phyloP scores from a whole-genome alignment of 169 alveolate species.

The Babesia bovis region DNA sequence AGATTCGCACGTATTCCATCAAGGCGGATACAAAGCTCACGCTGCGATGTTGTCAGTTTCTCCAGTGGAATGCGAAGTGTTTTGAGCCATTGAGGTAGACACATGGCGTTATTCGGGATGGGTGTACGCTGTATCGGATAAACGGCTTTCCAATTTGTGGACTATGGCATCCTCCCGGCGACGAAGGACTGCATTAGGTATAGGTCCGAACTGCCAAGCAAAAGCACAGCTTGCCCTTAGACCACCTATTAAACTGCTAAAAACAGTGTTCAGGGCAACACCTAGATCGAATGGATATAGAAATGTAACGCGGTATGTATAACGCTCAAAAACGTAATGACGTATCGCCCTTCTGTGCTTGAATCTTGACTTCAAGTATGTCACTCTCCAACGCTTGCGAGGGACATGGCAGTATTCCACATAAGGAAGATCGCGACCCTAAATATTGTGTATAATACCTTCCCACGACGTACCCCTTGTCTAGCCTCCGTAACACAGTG shows the following conservation, averaged over 20 bases:
- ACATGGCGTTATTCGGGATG: conserved; percentile 13
- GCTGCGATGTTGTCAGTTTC: conserved; percentile 31
- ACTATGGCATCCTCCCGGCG: conserved; percentile 17
- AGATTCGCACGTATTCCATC: neutral
- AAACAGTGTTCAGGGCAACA: conserved; percentile 22
- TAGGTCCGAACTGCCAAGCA: conserved; percentile 47
- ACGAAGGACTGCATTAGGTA: neutral
- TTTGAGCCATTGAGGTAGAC: neutral
- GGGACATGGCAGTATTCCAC: conserved; percentile 57
- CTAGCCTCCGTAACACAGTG: conserved; percentile 13
- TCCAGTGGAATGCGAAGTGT: conserved; percentile 1
- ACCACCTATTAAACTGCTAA: conserved; percentile 44
- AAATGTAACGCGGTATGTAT: conserved; percentile 67
- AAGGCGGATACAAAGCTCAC: conserved; percentile 10
- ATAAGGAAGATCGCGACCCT: conserved; percentile 26
- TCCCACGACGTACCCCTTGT: conserved; percentile 35
- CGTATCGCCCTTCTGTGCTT: conserved; percentile 77
- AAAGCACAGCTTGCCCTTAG: conserved; percentile 59
- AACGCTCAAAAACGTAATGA: conserved; percentile 78
- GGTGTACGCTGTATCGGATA: neutral
- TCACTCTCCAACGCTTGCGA: conserved; percentile 75
- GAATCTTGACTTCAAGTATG: conserved; percentile 74
- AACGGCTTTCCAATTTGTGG: neutral
- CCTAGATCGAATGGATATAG: conserved; percentile 59
- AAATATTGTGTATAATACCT: too few species aligned